Evolutionary conservation across 2,329 filamentous ascomycete species (phyloP), one percentile per base, ranked within the genome.

Genomic region (Anthostomella pinea): DNA sequence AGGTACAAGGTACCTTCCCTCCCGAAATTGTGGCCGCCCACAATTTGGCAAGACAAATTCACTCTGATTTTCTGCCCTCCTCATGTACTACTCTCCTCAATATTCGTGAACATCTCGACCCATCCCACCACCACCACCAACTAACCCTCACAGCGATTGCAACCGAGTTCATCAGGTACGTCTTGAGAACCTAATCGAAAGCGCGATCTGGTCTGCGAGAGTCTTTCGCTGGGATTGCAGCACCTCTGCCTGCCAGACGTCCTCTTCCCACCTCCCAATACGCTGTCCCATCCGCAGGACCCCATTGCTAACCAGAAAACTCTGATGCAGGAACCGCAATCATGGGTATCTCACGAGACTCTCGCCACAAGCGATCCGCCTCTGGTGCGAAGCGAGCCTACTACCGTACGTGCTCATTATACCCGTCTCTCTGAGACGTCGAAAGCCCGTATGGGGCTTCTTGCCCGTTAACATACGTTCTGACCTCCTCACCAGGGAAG

Each of bases 341-440:
- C 77, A 91, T 91, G 86, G 87, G 93, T 98, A 97, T 98, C 79
- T 96, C 91, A 76, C 87, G 93, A 79, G 91, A 97, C 79, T 95
- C 89, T 72, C 89, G 93, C 79, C 93, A 98, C 85, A 98, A 98
- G 87, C 90, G 93, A 78, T 90, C 89, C 75, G 90, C 91, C 73
- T 87, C 94, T 72, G 94, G 93, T 81, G 93, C 94, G 67, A 98
- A 98, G 86, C 84, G 86, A 71, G 79, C 86, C 75, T 85, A 83
- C 77, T 93, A 91, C 82, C 82, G 87, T 83, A 76, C 76, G 80
- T 84, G 67, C 56, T 52, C 43, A 51, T 26, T 39, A 53, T 24
- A 18, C 32, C 23, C 32, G 49, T 51, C 43, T 47, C 41, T 41
- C 42, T 41, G 44, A 53, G 42, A 44, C 41, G 42, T 75, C 77